Base-by-base conservation (phyloP, 1,139 yeast genomes). In the Scheffersomyces lignicola region DNA sequence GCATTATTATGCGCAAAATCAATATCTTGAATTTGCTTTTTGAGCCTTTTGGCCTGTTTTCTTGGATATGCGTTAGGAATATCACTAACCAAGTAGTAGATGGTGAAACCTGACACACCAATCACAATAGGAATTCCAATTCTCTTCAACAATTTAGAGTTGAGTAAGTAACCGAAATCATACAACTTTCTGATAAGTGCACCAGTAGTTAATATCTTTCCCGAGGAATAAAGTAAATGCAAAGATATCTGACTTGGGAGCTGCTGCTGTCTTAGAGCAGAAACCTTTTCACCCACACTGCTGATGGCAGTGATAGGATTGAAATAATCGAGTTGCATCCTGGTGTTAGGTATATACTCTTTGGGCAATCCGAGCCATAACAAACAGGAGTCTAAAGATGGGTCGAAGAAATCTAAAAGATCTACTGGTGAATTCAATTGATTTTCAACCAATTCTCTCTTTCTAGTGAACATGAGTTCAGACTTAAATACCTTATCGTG, bases 11-110 rank as follows among this genome's bases (percentile, higher is more conserved):
- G 94, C 8, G 85, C 80, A 50, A 88, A 92, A 41, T 89, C 96
- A 49, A 80, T 60, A 14, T 73, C 77, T 24, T 69, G 65, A 24
- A 92, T 67, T 49, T 83, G 85, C 7, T 54, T 55, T 43, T 75
- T 76, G 45, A 90, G 76, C 58, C 85, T 88, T 36, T 73, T 69
- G 0, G 95, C 88, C 41, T 89, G 73, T 39, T 89, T 89, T 48
- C 89, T 71, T 16, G 96, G 95, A 49, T 87, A 77, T 0, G 97
- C 96, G 48, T 84, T 77, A 2, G 97, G 97, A 12, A 94, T 79
- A 56, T 92, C 98, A 37, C 71, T 69, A 9, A 88, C 63, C 41
- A 89, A 57, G 50, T 86, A 88, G 28, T 81, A 80, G 1, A 79
- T 62, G 0, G 89, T 76, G 18, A 80, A 68, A 1, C 81, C 74